Percentiles rank a stretch among this genome's conserved stretches.
Evolutionary conservation across 2,329 filamentous ascomycete species (phyloP).

Genomic region (Talaromyces marneffei): DNA sequence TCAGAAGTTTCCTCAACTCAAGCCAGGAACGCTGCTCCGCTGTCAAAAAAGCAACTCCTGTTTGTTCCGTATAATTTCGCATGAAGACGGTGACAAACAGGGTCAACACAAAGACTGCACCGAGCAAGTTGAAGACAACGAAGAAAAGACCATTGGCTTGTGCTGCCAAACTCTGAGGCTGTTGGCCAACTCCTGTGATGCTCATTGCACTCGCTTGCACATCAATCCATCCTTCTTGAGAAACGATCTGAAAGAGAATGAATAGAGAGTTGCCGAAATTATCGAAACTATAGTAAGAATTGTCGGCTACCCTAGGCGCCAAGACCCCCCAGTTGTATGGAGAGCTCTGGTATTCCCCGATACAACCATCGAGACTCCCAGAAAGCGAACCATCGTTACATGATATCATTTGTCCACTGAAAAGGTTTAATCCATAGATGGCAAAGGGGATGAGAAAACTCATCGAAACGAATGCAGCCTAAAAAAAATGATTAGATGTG

Average conservation of each 20-base stretch:
- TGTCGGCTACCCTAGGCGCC: constrained; percentile 72
- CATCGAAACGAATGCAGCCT: constrained; percentile 85
- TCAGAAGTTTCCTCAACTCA: constrained; percentile 82
- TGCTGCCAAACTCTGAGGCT: constrained; percentile 63
- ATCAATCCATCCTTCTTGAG: constrained; percentile 95
- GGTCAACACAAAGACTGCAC: constrained; percentile 92
- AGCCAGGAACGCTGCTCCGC: constrained; percentile 96
- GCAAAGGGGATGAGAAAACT: constrained; percentile 94
- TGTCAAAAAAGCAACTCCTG: constrained; percentile 90
- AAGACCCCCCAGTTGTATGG: constrained; percentile 83
- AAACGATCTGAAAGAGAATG: constrained; percentile 97
- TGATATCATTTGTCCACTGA: constrained; percentile 69
- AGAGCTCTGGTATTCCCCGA: constrained; percentile 70
- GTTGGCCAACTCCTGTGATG: constrained; percentile 69
- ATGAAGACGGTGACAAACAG: constrained; percentile 99
- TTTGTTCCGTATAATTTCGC: constrained; percentile 99
- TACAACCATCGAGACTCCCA: constrained; percentile 60
- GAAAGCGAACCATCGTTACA: constrained; percentile 71
- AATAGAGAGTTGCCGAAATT: constrained; percentile 91
- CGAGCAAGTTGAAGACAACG: constrained; percentile 90
- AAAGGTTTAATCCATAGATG: constrained; percentile 90
- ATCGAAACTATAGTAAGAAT: constrained; percentile 87
- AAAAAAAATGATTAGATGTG: constrained; percentile 18
- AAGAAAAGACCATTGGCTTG: constrained; percentile 92
- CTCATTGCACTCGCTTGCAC: constrained; percentile 80